Percentiles rank a stretch among this genome's conserved stretches.
These are phyloP conservation scores for Fusarium sp. DNA, from an alignment of 2,329 filamentous ascomycete species.

Conservation along the genomic window DNA sequence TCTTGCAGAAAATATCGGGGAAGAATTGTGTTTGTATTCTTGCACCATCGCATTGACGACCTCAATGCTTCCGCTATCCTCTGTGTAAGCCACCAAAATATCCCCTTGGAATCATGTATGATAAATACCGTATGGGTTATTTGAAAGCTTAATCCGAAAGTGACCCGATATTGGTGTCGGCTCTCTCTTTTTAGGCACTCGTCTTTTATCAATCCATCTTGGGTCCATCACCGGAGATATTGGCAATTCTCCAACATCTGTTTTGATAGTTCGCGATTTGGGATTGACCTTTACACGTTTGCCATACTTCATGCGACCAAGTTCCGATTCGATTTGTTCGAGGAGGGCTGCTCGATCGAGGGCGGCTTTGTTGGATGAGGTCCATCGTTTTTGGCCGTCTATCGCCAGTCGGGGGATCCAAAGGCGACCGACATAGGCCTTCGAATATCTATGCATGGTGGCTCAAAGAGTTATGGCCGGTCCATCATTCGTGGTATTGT, in stretches of 20 bases:
- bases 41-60: conserved; percentile 69
- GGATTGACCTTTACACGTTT: conserved; percentile 54
- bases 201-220: conserved; percentile 59
- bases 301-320: conserved; percentile 50
- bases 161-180: conserved; percentile 52
- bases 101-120: not conserved
- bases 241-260: conserved; percentile 61
- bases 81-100: not conserved
- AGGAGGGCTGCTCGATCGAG: conserved; percentile 50
- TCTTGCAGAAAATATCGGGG: conserved; percentile 74
- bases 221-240: conserved; percentile 68
- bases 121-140: conserved; percentile 74
- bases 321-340: conserved; percentile 50
- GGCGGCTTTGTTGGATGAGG: conserved; percentile 49
- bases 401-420: conserved; percentile 3
- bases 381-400: conserved; percentile 48
- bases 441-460: conserved; percentile 49
- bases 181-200: conserved; percentile 56
- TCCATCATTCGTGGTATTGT: conserved; percentile 31
- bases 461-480: conserved; percentile 11
- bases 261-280: conserved; percentile 59
- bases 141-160: conserved; percentile 69
- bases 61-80: conserved; percentile 70
- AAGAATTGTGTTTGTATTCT: conserved; percentile 60
- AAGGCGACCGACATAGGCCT: conserved; percentile 32